Evolutionary conservation across 2,329 filamentous ascomycete genomes (phyloP).

Genomic region (Aspergillus tubingensis): DNA sequence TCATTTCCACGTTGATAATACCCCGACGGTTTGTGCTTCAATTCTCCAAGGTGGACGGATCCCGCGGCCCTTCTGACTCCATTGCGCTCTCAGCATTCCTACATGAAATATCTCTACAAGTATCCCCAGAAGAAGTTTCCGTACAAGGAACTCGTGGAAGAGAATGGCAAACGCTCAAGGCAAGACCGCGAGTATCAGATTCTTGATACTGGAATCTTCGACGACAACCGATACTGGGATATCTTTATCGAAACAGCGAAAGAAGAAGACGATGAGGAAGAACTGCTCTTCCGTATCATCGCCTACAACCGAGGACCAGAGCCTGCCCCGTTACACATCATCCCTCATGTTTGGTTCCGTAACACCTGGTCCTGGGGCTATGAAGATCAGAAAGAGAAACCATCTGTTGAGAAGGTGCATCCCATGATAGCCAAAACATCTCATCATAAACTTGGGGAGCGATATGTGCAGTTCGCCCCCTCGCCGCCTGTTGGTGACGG

Average conservation of each 20-base stretch:
- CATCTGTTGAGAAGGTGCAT: slow-evolving; percentile 67
- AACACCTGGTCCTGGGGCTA: slow-evolving; percentile 97
- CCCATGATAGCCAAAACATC: slow-evolving; percentile 73
- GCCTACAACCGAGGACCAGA: slow-evolving; percentile 95
- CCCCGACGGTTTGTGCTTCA: slow-evolving; percentile 61
- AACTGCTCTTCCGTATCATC: slow-evolving; percentile 89
- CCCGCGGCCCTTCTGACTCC: slow-evolving; percentile 8
- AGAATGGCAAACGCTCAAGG: slow-evolving; percentile 76
- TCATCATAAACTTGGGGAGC: slow-evolving; percentile 77
- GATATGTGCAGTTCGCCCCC: slow-evolving; percentile 82
- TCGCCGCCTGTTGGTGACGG: slow-evolving; percentile 80
- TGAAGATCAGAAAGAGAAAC: slow-evolving; percentile 74
- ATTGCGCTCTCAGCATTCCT: slow-evolving; percentile 69
- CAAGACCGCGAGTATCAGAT: slow-evolving; percentile 88
- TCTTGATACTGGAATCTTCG: slow-evolving; percentile 82
- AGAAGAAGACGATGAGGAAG: slow-evolving; percentile 86
- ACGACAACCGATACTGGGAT: slow-evolving; percentile 92
- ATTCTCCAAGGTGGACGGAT: not conserved
- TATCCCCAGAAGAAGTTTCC: slow-evolving; percentile 91
- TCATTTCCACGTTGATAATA: slow-evolving; percentile 96
- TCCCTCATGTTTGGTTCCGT: slow-evolving; percentile 94
- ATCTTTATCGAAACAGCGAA: slow-evolving; percentile 97
- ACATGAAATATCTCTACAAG: slow-evolving; percentile 99
- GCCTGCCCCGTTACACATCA: slow-evolving; percentile 85
- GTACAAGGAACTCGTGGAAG: slow-evolving; percentile 81